Base-by-base conservation (phyloP, 1,139 yeast genomes). In the Sugiyamaella castrensis region DNA sequence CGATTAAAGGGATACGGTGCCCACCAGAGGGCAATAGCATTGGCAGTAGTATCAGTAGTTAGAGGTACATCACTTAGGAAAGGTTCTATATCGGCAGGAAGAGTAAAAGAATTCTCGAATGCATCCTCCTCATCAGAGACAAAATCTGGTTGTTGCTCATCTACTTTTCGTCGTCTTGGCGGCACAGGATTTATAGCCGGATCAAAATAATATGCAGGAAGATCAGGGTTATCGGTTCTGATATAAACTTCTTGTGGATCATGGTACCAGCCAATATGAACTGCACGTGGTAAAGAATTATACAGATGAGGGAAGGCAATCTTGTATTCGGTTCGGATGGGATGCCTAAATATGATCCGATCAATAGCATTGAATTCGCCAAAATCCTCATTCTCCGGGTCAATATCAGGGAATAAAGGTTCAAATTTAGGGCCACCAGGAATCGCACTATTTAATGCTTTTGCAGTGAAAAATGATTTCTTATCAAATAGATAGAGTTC, bases 401-500 rank as follows among this genome's bases (percentile, higher is more conserved):
- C 82, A 31, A 73, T 72, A 48, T 83, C 85, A 52, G 82, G 82
- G 67, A 74, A 81, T n/a, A 91, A 68, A 0, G 96, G 96, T 67
- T 91, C 98, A 66, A 91, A 92, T 62, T 84, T 87, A 4, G 99
- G 98, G 0, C 98, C 99, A 2, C 96, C 96, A 0, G 97, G 97
- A 36, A 92, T 74, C 1, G 95, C 84, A 46, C 83, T 76, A 61
- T 89, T 89, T 52, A 94, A 73, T 7, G 95, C 92, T 61, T 92
- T 92, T 1, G 98, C 95, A 0, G 97, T 89, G 64, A 84, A 80
- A 55, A 92, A 86, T 0, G 96, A 75, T 50, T 83, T 76, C 52
- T 78, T 81, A 58, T 89, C 89, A 65, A 89, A 92, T 36, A 88
- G 68, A 60, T 85, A 84, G 55, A 69, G 76, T 56, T 78, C 78